These are phyloP conservation scores for Acer saccharum DNA, from an alignment of 345 rosid genomes.

Conservation along the genomic window DNA sequence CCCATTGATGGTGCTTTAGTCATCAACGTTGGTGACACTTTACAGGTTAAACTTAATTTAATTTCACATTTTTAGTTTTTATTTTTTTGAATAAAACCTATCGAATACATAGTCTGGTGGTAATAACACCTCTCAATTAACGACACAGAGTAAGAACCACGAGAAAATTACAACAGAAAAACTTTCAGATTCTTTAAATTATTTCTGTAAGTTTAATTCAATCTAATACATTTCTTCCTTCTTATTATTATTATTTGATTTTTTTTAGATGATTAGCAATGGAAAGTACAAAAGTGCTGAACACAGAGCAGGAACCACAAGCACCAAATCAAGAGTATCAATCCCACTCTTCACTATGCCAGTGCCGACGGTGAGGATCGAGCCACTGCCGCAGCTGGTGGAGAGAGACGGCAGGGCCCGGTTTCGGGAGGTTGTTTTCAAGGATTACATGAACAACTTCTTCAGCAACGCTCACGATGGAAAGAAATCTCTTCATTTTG, in stretches of 20 bases:
- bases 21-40: conserved; percentile 20
- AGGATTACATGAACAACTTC: conserved; percentile 56
- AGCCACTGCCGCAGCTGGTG: conserved; percentile 46
- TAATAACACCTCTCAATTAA: no score
- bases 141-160: no score
- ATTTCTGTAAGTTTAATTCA: no score
- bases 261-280: conserved; percentile 54
- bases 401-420: conserved; percentile 41
- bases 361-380: conserved; percentile 36
- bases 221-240: no score
- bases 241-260: no score
- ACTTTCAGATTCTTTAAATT: neutral
- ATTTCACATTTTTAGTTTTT: no score
- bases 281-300: conserved; percentile 63
- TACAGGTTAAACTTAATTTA: conserved; percentile 1
- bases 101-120: no score
- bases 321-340: conserved; percentile 48
- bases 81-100: no score
- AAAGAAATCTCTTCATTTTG: conserved; percentile 52
- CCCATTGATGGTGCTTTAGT: conserved; percentile 16
- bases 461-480: conserved; percentile 52
- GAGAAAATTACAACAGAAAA: no score
- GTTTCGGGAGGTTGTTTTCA: conserved; percentile 42
- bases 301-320: conserved; percentile 52
- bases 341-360: conserved; percentile 58